These are phyloP conservation scores for Cyclocybe cylindracea DNA, from an alignment of 768 basidiomycete genomes.

Conservation along the genomic window DNA sequence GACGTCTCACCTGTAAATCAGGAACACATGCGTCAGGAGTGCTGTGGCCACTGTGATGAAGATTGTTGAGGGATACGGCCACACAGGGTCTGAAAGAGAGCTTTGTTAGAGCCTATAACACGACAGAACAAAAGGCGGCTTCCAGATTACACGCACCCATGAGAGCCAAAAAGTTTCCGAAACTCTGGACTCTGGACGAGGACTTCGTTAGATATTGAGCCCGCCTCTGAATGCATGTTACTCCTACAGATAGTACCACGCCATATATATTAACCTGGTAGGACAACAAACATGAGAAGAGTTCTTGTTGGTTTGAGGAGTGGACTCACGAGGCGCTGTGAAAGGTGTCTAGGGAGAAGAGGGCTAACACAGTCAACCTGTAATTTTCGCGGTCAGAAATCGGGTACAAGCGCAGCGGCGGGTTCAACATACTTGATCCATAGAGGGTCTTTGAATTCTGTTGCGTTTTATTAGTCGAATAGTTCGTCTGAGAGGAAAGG, in stretches of 20 bases:
- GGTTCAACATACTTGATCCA: slow-evolving; percentile 28
- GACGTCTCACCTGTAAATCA: slow-evolving; percentile 35
- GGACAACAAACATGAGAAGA: not conserved
- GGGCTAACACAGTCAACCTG: slow-evolving; percentile 28
- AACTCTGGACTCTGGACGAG: slow-evolving; percentile 19
- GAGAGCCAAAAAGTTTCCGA: slow-evolving; percentile 12
- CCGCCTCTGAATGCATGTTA: not conserved
- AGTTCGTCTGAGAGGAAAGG: not conserved
- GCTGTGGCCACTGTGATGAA: slow-evolving; percentile 44
- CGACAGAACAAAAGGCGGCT: no score
- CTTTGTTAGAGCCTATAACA: not conserved
- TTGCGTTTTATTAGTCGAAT: not conserved
- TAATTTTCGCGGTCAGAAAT: not conserved
- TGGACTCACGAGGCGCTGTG: slow-evolving; percentile 34
- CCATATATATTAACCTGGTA: slow-evolving; percentile 14
- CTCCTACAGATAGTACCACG: slow-evolving; percentile 15
- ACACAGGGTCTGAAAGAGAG: slow-evolving; percentile 32
- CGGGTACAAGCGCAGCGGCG: not conserved
- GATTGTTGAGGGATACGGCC: slow-evolving; percentile 51
- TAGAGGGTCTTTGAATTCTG: slow-evolving; percentile 35
- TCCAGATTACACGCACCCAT: slow-evolving; percentile 10
- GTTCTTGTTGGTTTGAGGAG: not conserved
- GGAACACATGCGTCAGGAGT: slow-evolving; percentile 46
- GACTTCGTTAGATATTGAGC: not conserved
- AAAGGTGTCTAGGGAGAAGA: slow-evolving; percentile 33